Evolutionary conservation across 768 basidiomycete genomes (phyloP), one percentile per base, ranked within the genome.

Genomic region (Nidularia sp.): DNA sequence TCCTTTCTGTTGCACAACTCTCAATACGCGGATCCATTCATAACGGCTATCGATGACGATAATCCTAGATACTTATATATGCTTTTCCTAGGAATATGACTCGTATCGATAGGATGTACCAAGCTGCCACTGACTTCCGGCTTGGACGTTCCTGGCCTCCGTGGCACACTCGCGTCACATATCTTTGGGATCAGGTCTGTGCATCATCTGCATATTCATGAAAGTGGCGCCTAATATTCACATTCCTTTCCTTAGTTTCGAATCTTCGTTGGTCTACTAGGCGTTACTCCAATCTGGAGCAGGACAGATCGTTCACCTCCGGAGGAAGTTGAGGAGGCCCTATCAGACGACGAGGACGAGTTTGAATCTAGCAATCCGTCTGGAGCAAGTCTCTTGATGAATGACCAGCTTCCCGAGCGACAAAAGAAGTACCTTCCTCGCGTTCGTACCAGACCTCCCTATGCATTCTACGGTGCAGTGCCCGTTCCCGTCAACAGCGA

Each of bases 111-210:
- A 75, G 88, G 22, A 67, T 90, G 25, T 74, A 74, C 56, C 73
- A 80, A 55, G 84, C 83, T 4, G 76, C 81, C 2, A 59, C 63
- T 4, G 84, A 87, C 52, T 90, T 90, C 59, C 63, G 68, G 15
- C 64, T 56, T 46, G 66, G 67, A 12, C 60, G 74, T 7, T 52
- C 60, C 5, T 76, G 75, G 75, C 75, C 77, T 9, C 66, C 66
- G 6, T 53, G 50, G 1, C 51, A 58, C 1, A 65, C 68, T n/a
- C 62, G 66, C n/a, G 58, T 75, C 5, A 49, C 58, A 22, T 63
- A 68, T 36, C 68, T 85, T n/a, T 90, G 86, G 84, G 86, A 90
- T 62, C 79, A 85, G 62, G 87, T 87, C 10, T 25, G 8, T 45
- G 44, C 22, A 9, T 25, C 10, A 63, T 60, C 22, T 44, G 47